Evolutionary conservation across 1,284 basidiomycete species (phyloP).

Genomic region (Microbotryomycetes sp.): DNA sequence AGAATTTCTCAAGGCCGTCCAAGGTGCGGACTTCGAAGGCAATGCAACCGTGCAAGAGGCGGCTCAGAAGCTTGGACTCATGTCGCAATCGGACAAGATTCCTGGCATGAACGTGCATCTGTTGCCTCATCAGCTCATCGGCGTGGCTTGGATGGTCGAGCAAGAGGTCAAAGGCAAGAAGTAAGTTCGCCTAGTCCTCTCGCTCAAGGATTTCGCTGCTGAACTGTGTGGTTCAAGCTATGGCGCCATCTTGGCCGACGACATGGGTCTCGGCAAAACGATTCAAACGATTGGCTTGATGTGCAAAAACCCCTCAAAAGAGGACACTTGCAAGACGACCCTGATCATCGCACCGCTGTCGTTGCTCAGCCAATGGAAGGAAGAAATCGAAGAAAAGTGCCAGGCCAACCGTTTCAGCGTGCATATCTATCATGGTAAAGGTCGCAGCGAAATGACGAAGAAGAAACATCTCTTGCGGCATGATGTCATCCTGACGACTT

Average conservation of each 20-base stretch:
- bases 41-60: constrained; percentile 52
- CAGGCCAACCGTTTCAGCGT: constrained; percentile 39
- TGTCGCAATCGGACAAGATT: constrained; percentile 44
- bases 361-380: constrained; percentile 55
- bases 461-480: constrained; percentile 43
- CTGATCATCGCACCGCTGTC: constrained; percentile 63
- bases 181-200: constrained; percentile 40
- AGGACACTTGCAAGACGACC: constrained; percentile 50
- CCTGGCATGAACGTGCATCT: constrained; percentile 56
- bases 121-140: constrained; percentile 58
- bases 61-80: constrained; percentile 46
- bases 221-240: neutral
- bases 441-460: constrained; percentile 36
- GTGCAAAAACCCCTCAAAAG: constrained; percentile 52
- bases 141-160: constrained; percentile 46
- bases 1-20: constrained; percentile 6
- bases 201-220: neutral
- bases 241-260: constrained; percentile 43
- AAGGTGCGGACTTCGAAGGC: constrained; percentile 19
- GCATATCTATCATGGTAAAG: constrained; percentile 53
- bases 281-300: constrained; percentile 66
- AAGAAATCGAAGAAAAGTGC: constrained; percentile 55
- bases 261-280: constrained; percentile 54
- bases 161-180: constrained; percentile 33
- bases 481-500: constrained; percentile 32